These are phyloP conservation scores for Sugiyamaella lignohabitans DNA, from an alignment of 805 yeast species.

Conservation along the genomic window DNA sequence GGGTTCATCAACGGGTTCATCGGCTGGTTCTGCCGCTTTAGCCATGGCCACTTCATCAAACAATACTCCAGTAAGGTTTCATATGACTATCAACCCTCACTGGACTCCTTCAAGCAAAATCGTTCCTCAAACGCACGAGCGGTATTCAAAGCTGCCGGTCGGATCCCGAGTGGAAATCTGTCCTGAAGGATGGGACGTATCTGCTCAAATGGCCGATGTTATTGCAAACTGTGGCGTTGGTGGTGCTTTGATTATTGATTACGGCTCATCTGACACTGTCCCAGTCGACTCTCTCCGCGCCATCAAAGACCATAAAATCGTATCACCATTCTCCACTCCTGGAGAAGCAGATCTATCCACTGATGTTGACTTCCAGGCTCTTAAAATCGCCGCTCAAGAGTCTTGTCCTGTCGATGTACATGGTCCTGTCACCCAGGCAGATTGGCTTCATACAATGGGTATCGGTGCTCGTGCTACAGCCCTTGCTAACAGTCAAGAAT, in stretches of 20 bases:
- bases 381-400: slow-evolving; percentile 35
- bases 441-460: slow-evolving; percentile 71
- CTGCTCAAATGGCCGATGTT: slow-evolving; percentile 46
- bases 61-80: slow-evolving; percentile 35
- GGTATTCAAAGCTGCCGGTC: slow-evolving; percentile 49
- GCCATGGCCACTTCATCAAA: neutral
- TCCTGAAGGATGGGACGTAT: slow-evolving; percentile 60
- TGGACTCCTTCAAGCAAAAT: slow-evolving; percentile 55
- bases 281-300: slow-evolving; percentile 75
- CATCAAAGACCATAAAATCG: slow-evolving; percentile 63
- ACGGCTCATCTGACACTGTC: slow-evolving; percentile 55
- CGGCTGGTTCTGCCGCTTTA: neutral
- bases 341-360: slow-evolving; percentile 78
- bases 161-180: slow-evolving; percentile 65
- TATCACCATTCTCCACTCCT: slow-evolving; percentile 66
- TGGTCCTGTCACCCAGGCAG: slow-evolving; percentile 72
- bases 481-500: slow-evolving; percentile 39
- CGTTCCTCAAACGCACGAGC: slow-evolving; percentile 44
- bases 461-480: slow-evolving; percentile 55
- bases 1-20: neutral
- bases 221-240: slow-evolving; percentile 40
- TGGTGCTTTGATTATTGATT: slow-evolving; percentile 68
- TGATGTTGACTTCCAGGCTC: slow-evolving; percentile 72
- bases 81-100: slow-evolving; percentile 48
- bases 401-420: slow-evolving; percentile 29